Evolutionary conservation across 2,329 filamentous ascomycete species (phyloP).

Genomic region (Geosmithia putterillii): DNA sequence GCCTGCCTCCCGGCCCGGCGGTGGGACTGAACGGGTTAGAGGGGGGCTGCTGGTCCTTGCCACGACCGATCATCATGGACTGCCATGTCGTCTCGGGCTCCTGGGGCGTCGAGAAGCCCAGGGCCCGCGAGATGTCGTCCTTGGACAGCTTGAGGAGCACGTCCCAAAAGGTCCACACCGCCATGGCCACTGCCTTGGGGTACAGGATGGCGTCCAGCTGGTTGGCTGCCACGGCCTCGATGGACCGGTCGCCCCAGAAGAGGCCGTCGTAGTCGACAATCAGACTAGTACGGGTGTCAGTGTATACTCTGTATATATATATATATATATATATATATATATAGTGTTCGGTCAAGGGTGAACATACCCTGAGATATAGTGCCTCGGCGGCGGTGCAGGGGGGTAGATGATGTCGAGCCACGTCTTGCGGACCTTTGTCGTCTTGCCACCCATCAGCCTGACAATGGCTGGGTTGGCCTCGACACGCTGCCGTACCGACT

Average conservation of each 20-base stretch:
- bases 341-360: too few species aligned
- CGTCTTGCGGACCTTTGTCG: constrained; percentile 33
- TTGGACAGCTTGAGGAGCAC: constrained; percentile 33
- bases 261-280: constrained; percentile 36
- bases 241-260: constrained; percentile 30
- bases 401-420: constrained; percentile 55
- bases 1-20: constrained; percentile 1
- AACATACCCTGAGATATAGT: constrained; percentile 46
- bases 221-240: constrained; percentile 34
- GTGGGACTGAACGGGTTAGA: not conserved
- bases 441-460: constrained; percentile 29
- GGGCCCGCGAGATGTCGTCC: constrained; percentile 25
- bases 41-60: constrained; percentile 9
- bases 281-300: constrained; percentile 29
- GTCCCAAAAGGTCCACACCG: constrained; percentile 38
- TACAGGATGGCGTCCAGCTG: constrained; percentile 36
- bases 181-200: constrained; percentile 37
- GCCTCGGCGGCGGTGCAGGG: constrained; percentile 43
- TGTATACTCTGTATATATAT: constrained; percentile 10
- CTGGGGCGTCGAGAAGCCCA: constrained; percentile 26
- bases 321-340: too few species aligned
- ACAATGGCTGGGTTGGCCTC: constrained; percentile 27
- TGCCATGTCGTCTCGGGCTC: constrained; percentile 17
- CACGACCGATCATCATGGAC: constrained; percentile 14
- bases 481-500: constrained; percentile 21